Base-by-base conservation (phyloP, 495 filamentous ascomycete genomes). In the Neurospora sp. region DNA sequence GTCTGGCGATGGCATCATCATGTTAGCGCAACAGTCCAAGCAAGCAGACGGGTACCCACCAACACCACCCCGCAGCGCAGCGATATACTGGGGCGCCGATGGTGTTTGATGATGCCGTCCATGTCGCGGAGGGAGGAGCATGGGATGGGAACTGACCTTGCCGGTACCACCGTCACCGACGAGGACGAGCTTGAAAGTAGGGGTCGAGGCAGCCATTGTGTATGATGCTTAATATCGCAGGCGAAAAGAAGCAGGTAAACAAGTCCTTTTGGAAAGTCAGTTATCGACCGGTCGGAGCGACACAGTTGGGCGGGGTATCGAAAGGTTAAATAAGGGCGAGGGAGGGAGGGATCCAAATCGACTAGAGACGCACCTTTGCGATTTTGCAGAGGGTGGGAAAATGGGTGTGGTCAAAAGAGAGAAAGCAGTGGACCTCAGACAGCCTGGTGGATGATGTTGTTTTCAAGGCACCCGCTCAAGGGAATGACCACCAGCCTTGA, bases 131-230 rank as follows among this genome's bases (percentile, higher is more conserved):
- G 35, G n/a, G 37, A 39, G 23, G 5, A 35, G 44, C 23, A 11
- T 0, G 46, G 38, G 39, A 71, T 71, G 42, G 35, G 23, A 31
- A 46, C 82, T 78, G 86, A 97, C 96, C 94, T 99, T 99, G 86
- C 96, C 96, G 82, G 96, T 99, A 88, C 96, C 96, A 87, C 96
- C 96, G 85, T 99, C 96, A 83, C 96, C 96, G 81, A 99, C 96
- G 81, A 99, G 94, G 78, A 99, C 96, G 81, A 99, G 92, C 93
- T 99, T 99, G 90, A 99, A 98, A 81, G 94, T 97, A 70, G 90
- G 89, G 76, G 81, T 82, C 72, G 84, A 78, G 74, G 81, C 77
- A 78, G 90, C 88, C 91, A 94, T 95, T 81, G 78, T 79, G 78
- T 78, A 77, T 74, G 75, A 72, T 77, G 77, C 54, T 66, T 66